Percentiles rank a stretch among this genome's conserved stretches.
phyloP scores from a whole-genome alignment of 345 rosid species.

The Erodium maritimum region DNA sequence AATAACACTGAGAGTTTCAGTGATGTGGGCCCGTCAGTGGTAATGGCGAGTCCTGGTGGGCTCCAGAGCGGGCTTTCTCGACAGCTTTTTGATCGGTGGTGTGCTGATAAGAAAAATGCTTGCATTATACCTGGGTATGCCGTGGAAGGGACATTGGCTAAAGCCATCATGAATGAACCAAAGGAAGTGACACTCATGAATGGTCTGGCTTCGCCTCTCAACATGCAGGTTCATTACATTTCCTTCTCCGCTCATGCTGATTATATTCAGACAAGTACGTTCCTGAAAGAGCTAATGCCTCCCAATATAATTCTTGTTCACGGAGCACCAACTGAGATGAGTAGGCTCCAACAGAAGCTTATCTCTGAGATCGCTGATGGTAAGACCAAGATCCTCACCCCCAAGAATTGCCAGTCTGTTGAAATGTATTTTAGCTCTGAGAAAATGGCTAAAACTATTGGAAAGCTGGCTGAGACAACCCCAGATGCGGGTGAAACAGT shows the following conservation, averaged over 20 bases:
- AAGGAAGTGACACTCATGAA: conserved; percentile 93
- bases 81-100: conserved; percentile 90
- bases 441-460: conserved; percentile 88
- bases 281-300: conserved; percentile 85
- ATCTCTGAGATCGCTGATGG: conserved; percentile 60
- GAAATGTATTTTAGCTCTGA: conserved; percentile 77
- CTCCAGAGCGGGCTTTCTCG: conserved; percentile 89
- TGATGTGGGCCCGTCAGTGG: conserved; percentile 87
- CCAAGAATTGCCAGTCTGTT: conserved; percentile 87
- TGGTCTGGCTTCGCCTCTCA: conserved; percentile 75
- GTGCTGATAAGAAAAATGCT: conserved; percentile 77
- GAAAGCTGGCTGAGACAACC: conserved; percentile 71
- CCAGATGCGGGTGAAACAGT: conserved; percentile 73
- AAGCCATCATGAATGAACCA: conserved; percentile 74
- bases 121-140: conserved; percentile 83
- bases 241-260: conserved; percentile 96
- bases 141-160: conserved; percentile 75
- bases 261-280: conserved; percentile 88
- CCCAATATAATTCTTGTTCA: conserved; percentile 91
- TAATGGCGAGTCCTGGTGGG: conserved; percentile 90
- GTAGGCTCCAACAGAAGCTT: conserved; percentile 84
- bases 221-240: conserved; percentile 88
- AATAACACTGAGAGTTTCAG: conserved; percentile 78
- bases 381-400: conserved; percentile 70
- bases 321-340: conserved; percentile 91